Base-by-base conservation (phyloP, 805 yeast genomes). In the Scheffersomyces stipitis region DNA sequence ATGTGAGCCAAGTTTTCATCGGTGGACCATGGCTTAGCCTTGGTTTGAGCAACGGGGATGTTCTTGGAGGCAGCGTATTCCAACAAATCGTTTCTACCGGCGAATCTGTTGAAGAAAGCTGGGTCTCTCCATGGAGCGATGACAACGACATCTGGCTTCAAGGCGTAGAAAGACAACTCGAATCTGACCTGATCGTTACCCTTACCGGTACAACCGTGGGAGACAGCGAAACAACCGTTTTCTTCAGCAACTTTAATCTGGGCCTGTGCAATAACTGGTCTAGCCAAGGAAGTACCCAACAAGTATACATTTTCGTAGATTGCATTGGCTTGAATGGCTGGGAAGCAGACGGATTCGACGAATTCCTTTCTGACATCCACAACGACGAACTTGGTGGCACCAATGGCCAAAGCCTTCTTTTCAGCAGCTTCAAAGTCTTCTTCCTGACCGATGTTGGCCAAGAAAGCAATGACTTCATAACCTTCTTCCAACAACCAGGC, bases 61-160 rank as follows among this genome's bases (percentile, higher is more conserved):
- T 77, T 80, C 78, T 93, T 93, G 53, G 78, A 78, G 38, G 86
- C 93, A 46, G 99, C 96, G 64, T 93, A 93, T 30, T 86, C 96
- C 57, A 93, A 78, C 61, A 93, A 75, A 63, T 89, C 99, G 56
- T 87, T 86, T 80, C 99, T 90, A 58, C 99, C 99, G 28, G 96
- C 97, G 62, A 93, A 93, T 73, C 95, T 81, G 68, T 88, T 81
- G 71, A 89, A 89, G 69, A 93, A 93, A 26, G 59, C 84, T 22
- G 99, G 99, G 63, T 86, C 86, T 80, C 99, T 87, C 99, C 99
- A 93, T 65, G 99, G 99, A 30, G 99, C 96, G 71, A 93, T 91
- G 53, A 88, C 96, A 61, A 78, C 74, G 53, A 93, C 96, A 60
- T 90, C 98, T 29, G 99, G 99, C 73, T 93, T 90, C 66, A 93